These are phyloP conservation scores for Elasticomyces elasticus DNA, from an alignment of 495 filamentous ascomycete genomes.

Conservation along the genomic window DNA sequence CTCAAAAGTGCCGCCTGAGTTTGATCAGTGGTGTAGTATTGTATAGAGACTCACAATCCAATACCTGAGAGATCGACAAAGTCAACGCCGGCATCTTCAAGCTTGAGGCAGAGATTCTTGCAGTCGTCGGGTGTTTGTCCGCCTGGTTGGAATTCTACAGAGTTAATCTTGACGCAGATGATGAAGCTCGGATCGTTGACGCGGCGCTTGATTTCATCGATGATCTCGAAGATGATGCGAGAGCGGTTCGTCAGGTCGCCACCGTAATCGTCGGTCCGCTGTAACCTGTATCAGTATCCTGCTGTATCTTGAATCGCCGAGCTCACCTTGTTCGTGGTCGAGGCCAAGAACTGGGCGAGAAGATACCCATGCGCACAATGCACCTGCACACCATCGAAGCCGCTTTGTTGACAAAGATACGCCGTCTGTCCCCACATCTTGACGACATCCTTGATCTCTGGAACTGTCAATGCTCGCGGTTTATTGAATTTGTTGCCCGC, in stretches of 20 bases:
- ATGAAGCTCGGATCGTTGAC: conserved; percentile 38
- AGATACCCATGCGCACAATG: conserved; percentile 32
- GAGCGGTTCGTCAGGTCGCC: conserved; percentile 27
- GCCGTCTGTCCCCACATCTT: conserved; percentile 18
- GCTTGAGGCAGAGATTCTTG: conserved; percentile 40
- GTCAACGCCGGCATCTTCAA: conserved; percentile 49
- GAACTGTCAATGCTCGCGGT: conserved; percentile 12
- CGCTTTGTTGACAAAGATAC: conserved; percentile 19
- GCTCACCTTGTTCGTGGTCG: conserved; percentile 24
- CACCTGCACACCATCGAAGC: conserved; percentile 25
- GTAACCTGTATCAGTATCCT: background rate
- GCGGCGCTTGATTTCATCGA: conserved; percentile 21
- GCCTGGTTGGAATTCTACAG: conserved; percentile 53
- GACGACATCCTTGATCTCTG: conserved; percentile 22
- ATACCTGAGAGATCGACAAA: conserved; percentile 56
- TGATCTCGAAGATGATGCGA: conserved; percentile 29
- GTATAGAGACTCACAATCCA: too few relatives aligned
- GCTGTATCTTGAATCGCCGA: too few relatives aligned
- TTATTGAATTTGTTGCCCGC: conserved; percentile 23
- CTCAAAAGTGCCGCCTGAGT: conserved; percentile 58
- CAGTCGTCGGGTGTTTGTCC: conserved; percentile 50
- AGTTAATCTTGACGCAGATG: conserved; percentile 57
- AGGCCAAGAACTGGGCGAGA: conserved; percentile 29
- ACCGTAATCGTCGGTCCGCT: conserved; percentile 30
- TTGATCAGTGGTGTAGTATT: too few relatives aligned